These are phyloP conservation scores for Verticillium alfalfae DNA, from an alignment of 2,329 filamentous ascomycete genomes.

Conservation along the genomic window DNA sequence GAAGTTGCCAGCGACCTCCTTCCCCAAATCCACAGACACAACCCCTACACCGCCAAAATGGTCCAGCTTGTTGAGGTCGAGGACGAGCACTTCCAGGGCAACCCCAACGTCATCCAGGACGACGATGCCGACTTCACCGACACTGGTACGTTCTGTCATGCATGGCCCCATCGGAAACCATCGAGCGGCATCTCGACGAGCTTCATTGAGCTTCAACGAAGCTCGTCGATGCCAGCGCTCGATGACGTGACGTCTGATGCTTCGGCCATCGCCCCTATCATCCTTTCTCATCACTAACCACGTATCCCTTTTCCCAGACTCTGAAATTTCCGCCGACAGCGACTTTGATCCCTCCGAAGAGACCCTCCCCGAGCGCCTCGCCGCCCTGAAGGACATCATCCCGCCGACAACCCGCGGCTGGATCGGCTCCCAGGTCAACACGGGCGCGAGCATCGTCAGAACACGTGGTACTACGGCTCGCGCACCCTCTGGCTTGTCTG, in stretches of 20 bases:
- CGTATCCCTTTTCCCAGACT: constrained; percentile 48
- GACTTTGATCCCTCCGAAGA: constrained; percentile 58
- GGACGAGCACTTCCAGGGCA: constrained; percentile 84
- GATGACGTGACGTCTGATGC: background rate
- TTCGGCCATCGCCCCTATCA: background rate
- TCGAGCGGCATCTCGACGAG: background rate
- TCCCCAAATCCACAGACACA: background rate
- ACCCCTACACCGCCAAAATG: constrained; percentile 51
- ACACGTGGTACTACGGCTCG: constrained; percentile 58
- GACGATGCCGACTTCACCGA: constrained; percentile 92
- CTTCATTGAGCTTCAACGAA: background rate
- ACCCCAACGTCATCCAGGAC: constrained; percentile 65
- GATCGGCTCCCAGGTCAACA: constrained; percentile 55
- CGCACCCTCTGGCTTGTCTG: constrained; percentile 88
- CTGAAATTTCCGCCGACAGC: constrained; percentile 77
- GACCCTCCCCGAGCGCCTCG: constrained; percentile 62
- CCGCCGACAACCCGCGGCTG: constrained; percentile 66
- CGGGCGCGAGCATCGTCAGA: constrained; percentile 48
- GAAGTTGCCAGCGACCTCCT: background rate
- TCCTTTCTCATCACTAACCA: constrained; percentile 2
- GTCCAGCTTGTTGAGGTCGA: constrained; percentile 96
- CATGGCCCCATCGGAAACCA: background rate
- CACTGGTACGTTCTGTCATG: constrained; percentile 60
- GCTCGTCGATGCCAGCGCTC: background rate
- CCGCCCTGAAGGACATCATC: constrained; percentile 70